Conservation (phyloP, 495 filamentous ascomycete species). For the Aspergillus taichungensis region DNA sequence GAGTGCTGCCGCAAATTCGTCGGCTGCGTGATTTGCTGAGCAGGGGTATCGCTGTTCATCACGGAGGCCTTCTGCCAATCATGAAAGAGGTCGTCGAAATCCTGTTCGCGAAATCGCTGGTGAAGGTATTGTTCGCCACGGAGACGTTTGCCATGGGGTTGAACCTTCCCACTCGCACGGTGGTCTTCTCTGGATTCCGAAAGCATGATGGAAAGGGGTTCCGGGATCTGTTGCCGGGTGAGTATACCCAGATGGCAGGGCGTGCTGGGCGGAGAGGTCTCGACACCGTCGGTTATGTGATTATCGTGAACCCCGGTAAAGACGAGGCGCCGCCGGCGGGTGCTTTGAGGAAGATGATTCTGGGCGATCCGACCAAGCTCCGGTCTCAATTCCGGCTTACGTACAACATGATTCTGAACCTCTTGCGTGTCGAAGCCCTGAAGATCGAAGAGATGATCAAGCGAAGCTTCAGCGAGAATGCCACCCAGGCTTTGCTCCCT, state of each 20-base stretch:
- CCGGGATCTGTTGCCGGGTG: slow-evolving; percentile 83
- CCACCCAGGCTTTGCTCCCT: slow-evolving; percentile 89
- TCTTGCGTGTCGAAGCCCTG: slow-evolving; percentile 88
- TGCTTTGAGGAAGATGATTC: slow-evolving; percentile 82
- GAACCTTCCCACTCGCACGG: slow-evolving; percentile 90
- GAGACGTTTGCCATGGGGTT: slow-evolving; percentile 99
- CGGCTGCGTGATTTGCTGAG: slow-evolving; percentile 76
- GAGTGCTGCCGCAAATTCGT: slow-evolving; percentile 80
- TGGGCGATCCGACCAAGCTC: slow-evolving; percentile 91
- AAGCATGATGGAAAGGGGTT: slow-evolving; percentile 92
- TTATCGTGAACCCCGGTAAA: slow-evolving; percentile 74
- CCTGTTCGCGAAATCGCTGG: slow-evolving; percentile 84
- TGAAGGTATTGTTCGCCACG: slow-evolving; percentile 94
- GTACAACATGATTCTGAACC: slow-evolving; percentile 98
- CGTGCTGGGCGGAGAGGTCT: slow-evolving; percentile 88
- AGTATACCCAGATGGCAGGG: slow-evolving; percentile 98
- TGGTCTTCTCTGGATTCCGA: slow-evolving; percentile 93
- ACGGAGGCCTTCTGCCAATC: slow-evolving; percentile 90
- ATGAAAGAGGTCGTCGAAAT: slow-evolving; percentile 98
- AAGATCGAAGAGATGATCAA: slow-evolving; percentile 99
- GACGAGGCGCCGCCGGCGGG: slow-evolving; percentile 83
- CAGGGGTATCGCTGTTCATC: slow-evolving; percentile 90
- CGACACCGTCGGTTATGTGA: slow-evolving; percentile 86
- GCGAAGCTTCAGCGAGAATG: slow-evolving; percentile 95
- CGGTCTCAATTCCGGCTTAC: slow-evolving; percentile 93